These are phyloP conservation scores for Panus rudis DNA, from an alignment of 768 basidiomycete genomes.

Conservation along the genomic window DNA sequence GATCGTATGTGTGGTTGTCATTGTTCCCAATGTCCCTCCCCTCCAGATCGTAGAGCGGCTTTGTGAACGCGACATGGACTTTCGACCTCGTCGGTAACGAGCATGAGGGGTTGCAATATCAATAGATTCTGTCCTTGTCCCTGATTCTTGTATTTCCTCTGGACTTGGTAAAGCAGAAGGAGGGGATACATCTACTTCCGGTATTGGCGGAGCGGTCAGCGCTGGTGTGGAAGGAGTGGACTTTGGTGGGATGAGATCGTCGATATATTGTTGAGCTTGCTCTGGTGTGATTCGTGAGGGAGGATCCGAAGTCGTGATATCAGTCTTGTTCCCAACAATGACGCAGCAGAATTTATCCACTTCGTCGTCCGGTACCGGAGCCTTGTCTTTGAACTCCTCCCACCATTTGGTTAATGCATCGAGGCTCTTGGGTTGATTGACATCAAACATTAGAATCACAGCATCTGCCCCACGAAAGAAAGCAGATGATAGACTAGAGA, in stretches of 20 bases:
- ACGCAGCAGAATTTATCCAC: conserved; percentile 60
- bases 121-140: conserved; percentile 25
- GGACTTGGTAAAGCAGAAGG: conserved; percentile 3
- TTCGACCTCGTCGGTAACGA: conserved; percentile 25
- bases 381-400: conserved; percentile 62
- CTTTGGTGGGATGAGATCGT: conserved; percentile 45
- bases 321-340: conserved; percentile 70
- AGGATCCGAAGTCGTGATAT: conserved; percentile 31
- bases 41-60: conserved; percentile 32
- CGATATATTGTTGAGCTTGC: conserved; percentile 48
- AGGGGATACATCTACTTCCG: neutral
- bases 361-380: conserved; percentile 62
- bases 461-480: conserved; percentile 87
- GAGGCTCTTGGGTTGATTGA: conserved; percentile 58
- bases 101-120: conserved; percentile 24
- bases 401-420: conserved; percentile 65
- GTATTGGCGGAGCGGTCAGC: neutral
- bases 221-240: conserved; percentile 12
- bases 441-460: conserved; percentile 75
- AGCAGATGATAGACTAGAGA: conserved; percentile 72
- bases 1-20: conserved; percentile 49
- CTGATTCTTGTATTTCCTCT: conserved; percentile 19
- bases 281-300: conserved; percentile 26
- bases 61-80: conserved; percentile 39
- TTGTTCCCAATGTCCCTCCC: conserved; percentile 49